Conservation (phyloP, 1,284 basidiomycete genomes). For the Cronartium quercuum region DNA sequence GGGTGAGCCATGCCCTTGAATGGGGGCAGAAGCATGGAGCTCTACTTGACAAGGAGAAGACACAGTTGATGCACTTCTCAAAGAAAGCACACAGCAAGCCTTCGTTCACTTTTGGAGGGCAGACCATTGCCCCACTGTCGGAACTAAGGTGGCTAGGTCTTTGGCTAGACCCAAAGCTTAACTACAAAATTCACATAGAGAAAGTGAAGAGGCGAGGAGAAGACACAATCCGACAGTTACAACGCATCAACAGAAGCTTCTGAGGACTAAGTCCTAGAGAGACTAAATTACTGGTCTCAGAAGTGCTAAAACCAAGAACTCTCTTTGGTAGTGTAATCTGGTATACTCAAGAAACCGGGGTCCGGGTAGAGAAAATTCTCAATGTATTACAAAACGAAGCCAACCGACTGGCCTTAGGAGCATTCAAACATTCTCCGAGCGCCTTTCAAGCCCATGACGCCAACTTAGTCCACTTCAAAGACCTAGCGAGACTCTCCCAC, state of each 20-base stretch:
- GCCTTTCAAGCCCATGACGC: not conserved
- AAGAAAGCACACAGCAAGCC: not conserved
- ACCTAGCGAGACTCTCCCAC: not conserved
- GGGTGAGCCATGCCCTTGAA: not conserved
- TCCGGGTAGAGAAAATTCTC: not conserved
- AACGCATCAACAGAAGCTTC: not conserved
- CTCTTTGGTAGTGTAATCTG: constrained; percentile 11
- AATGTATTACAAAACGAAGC: not conserved
- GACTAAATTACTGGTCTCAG: not conserved
- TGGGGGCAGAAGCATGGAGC: not conserved
- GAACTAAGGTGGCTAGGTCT: not conserved
- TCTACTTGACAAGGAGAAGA: not conserved
- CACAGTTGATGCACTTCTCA: not conserved
- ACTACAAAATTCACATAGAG: not conserved
- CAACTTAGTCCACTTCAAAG: not conserved
- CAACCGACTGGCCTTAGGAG: not conserved
- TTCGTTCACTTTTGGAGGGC: not conserved
- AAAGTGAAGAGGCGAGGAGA: not conserved
- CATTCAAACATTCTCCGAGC: not conserved
- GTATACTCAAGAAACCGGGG: not conserved
- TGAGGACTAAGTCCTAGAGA: constrained; percentile 1
- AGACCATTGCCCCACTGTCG: not conserved
- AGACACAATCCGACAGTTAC: not conserved
- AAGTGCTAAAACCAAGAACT: not conserved
- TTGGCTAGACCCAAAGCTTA: not conserved